phyloP scores from a whole-genome alignment of 768 basidiomycete species.

The Cystobasidium ongulense region DNA sequence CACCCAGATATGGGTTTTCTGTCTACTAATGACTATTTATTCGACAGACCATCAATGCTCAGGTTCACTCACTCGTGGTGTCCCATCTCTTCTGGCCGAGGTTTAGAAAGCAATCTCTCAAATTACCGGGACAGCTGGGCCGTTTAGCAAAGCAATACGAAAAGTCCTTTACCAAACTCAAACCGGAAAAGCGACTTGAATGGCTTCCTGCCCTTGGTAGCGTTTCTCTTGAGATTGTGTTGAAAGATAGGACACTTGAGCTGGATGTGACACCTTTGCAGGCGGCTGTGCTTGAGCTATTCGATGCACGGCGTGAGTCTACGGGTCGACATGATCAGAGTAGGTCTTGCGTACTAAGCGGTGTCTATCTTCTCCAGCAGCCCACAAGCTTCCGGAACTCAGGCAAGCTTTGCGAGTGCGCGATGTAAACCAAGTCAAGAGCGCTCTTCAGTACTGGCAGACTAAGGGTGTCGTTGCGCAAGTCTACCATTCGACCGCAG shows the following conservation, averaged over 20 bases:
- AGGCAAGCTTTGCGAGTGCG: slow-evolving; percentile 58
- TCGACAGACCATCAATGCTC: slow-evolving; percentile 20
- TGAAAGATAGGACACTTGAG: slow-evolving; percentile 68
- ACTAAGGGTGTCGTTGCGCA: slow-evolving; percentile 61
- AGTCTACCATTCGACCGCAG: not conserved
- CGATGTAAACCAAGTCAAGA: slow-evolving; percentile 59
- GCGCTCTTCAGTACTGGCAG: slow-evolving; percentile 73
- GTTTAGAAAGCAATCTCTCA: slow-evolving; percentile 51
- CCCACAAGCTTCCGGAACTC: slow-evolving; percentile 61
- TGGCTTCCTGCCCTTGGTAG: slow-evolving; percentile 87
- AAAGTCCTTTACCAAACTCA: slow-evolving; percentile 67
- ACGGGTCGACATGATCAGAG: not conserved
- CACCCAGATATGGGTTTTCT: not conserved
- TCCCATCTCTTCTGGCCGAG: slow-evolving; percentile 94
- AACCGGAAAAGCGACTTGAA: slow-evolving; percentile 81
- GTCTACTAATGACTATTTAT: not conserved
- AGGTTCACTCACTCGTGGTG: slow-evolving; percentile 79
- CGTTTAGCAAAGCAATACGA: slow-evolving; percentile 72
- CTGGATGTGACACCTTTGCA: slow-evolving; percentile 77
- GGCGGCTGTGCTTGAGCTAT: slow-evolving; percentile 80
- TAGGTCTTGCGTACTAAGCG: slow-evolving; percentile 45
- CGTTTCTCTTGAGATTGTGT: slow-evolving; percentile 66
- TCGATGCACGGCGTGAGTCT: slow-evolving; percentile 58
- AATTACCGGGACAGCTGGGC: slow-evolving; percentile 74
- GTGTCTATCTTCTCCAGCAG: not conserved